phyloP scores from a whole-genome alignment of 1,139 yeast genomes.

The Sugiyamaella xylanicola region DNA sequence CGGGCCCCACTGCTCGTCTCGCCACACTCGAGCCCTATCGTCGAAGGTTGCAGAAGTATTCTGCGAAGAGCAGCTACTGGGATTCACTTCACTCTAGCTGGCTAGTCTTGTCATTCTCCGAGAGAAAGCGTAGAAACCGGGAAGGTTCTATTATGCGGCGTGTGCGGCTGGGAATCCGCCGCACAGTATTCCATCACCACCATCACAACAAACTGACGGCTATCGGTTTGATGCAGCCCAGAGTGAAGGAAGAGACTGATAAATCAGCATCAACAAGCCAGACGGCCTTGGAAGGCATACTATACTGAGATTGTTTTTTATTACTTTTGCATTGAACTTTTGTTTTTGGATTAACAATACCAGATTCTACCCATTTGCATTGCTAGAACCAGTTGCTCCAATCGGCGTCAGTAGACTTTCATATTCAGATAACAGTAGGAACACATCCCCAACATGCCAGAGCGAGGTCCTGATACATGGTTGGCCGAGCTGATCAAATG shows the following conservation, averaged over 20 bases:
- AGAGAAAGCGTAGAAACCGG: no score
- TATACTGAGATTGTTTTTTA: background rate
- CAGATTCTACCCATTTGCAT: background rate
- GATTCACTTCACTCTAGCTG: no score
- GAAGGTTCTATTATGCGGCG: no score
- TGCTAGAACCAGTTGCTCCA: background rate
- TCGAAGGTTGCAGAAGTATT: no score
- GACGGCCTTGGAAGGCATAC: background rate
- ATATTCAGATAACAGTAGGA: constrained; percentile 10
- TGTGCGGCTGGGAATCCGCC: background rate
- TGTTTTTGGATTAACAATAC: background rate
- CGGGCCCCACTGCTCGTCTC: no score
- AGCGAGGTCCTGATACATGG: constrained; percentile 95
- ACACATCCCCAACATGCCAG: constrained; percentile 48
- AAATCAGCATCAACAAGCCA: background rate
- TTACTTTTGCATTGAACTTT: background rate
- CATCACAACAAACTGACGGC: background rate
- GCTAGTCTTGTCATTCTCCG: no score
- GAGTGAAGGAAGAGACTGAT: background rate
- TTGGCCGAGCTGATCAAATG: constrained; percentile 90
- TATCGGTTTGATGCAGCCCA: background rate
- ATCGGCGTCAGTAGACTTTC: background rate
- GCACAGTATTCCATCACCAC: background rate
- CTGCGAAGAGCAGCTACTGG: no score
- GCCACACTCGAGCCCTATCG: no score